phyloP scores from a whole-genome alignment of 192 early-diverging fungal genomes.

The Umbelopsis ramanniana region DNA sequence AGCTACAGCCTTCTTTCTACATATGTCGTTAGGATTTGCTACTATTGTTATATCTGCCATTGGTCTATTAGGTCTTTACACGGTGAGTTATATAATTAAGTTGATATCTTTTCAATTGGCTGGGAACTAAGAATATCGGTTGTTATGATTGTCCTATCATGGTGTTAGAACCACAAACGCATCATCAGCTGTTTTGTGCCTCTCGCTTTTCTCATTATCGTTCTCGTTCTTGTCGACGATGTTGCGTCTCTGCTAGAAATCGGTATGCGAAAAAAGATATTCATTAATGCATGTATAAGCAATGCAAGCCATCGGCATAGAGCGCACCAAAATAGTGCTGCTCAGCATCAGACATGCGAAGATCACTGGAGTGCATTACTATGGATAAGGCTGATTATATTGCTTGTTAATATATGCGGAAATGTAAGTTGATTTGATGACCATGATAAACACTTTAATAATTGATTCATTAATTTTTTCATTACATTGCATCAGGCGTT shows the following conservation, averaged over 20 bases:
- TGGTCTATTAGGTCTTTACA: constrained; percentile 4
- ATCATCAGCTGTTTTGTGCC: background rate
- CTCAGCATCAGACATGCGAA: background rate
- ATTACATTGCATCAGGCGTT: background rate
- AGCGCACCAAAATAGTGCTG: background rate
- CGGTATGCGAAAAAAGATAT: constrained; percentile 1
- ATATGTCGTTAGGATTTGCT: constrained; percentile 7
- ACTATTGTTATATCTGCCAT: constrained; percentile 11
- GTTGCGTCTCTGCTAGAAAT: constrained; percentile 7
- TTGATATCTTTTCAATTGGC: background rate
- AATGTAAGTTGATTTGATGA: background rate
- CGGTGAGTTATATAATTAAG: background rate
- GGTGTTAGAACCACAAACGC: background rate
- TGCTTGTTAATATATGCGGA: constrained; percentile 5
- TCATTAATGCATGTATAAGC: background rate
- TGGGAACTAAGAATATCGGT: background rate
- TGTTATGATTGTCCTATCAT: background rate
- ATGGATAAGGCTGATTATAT: constrained; percentile 5
- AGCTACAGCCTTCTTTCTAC: background rate
- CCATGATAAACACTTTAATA: background rate
- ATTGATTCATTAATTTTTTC: background rate
- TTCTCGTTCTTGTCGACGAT: constrained; percentile 9
- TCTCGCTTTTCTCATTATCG: background rate
- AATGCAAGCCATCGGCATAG: background rate
- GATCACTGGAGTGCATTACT: constrained; percentile 16